A percentile compares a stretch with the other conserved stretches of the same genome.
Evolutionary conservation across 2,329 filamentous ascomycete species (phyloP).

Genomic region (Thyridium curvatum): DNA sequence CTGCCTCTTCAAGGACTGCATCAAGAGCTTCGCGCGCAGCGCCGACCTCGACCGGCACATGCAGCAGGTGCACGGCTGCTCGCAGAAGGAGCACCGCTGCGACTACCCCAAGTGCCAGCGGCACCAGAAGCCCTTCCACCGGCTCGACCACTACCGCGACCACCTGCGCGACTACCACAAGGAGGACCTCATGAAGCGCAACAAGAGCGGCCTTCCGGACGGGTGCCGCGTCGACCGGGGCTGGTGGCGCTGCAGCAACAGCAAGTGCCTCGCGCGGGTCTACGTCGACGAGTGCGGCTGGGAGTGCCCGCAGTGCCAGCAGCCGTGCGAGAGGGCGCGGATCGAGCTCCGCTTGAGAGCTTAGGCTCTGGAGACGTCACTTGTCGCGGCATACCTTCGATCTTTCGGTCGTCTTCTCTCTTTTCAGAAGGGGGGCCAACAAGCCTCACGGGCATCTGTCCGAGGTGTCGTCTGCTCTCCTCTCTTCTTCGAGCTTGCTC

Average conservation of each 20-base stretch:
- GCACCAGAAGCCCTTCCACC: slow-evolving; percentile 37
- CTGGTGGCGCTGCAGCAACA: slow-evolving; percentile 50
- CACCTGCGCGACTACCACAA: slow-evolving; percentile 50
- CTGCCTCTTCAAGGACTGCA: slow-evolving; percentile 35
- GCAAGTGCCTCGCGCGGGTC: slow-evolving; percentile 42
- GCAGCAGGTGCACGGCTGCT: slow-evolving; percentile 38
- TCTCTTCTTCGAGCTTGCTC: too few relatives aligned
- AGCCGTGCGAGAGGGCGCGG: slow-evolving; percentile 35
- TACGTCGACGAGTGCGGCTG: slow-evolving; percentile 31
- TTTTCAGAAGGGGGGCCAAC: too few relatives aligned
- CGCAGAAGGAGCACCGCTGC: slow-evolving; percentile 36
- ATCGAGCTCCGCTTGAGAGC: slow-evolving; percentile 13
- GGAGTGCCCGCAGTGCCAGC: slow-evolving; percentile 41
- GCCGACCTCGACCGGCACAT: slow-evolving; percentile 51
- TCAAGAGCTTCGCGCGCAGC: slow-evolving; percentile 41
- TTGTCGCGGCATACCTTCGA: too few relatives aligned
- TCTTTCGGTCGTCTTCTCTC: too few relatives aligned
- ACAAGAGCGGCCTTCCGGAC: slow-evolving; percentile 25
- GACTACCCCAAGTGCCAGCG: slow-evolving; percentile 46
- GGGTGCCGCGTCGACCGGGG: slow-evolving; percentile 27
- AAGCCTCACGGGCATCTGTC: too few relatives aligned
- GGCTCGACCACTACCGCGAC: slow-evolving; percentile 51
- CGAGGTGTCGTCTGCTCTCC: too few relatives aligned
- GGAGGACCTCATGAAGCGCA: slow-evolving; percentile 45
- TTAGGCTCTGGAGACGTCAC: background rate